phyloP scores from a whole-genome alignment of 352 stramenopile species.

The Phytophthora citricola region DNA sequence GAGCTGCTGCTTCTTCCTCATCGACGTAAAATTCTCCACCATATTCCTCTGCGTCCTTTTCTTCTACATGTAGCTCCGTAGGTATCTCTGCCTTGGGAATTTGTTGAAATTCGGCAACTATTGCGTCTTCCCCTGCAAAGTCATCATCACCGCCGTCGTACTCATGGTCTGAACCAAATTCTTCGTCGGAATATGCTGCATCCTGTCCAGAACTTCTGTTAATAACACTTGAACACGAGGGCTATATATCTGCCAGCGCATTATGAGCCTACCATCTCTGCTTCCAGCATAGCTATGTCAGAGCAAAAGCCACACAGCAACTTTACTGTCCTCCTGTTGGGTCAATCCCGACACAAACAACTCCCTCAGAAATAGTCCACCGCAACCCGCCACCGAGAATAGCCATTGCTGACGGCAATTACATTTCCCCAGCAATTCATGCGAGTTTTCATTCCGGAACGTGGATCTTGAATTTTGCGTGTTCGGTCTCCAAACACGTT shows the following conservation, averaged over 20 bases:
- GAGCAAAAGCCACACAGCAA: too few relatives aligned
- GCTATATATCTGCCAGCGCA: too few relatives aligned
- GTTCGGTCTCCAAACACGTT: too few relatives aligned
- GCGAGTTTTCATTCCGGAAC: too few relatives aligned
- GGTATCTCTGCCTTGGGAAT: neutral
- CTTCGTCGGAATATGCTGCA: slow-evolving; percentile 15
- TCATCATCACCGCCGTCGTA: neutral
- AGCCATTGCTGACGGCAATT: too few relatives aligned
- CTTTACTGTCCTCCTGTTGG: too few relatives aligned
- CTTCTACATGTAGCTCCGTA: neutral
- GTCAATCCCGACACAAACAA: too few relatives aligned
- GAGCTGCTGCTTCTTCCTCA: neutral
- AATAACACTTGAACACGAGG: too few relatives aligned
- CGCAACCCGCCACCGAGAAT: too few relatives aligned
- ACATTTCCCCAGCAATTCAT: too few relatives aligned
- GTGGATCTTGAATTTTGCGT: too few relatives aligned
- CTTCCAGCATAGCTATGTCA: slow-evolving; percentile 15
- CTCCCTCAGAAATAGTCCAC: too few relatives aligned
- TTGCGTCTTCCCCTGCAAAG: slow-evolving; percentile 31
- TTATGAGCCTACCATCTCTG: slow-evolving; percentile 9
- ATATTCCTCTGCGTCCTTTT: slow-evolving; percentile 12
- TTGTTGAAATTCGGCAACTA: neutral
- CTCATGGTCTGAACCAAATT: slow-evolving; percentile 6
- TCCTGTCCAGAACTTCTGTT: slow-evolving; percentile 23
- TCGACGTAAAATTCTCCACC: slow-evolving; percentile 27